Evolutionary conservation across 495 filamentous ascomycete species (phyloP).

Genomic region (Friedmanniomyces endolithicus): DNA sequence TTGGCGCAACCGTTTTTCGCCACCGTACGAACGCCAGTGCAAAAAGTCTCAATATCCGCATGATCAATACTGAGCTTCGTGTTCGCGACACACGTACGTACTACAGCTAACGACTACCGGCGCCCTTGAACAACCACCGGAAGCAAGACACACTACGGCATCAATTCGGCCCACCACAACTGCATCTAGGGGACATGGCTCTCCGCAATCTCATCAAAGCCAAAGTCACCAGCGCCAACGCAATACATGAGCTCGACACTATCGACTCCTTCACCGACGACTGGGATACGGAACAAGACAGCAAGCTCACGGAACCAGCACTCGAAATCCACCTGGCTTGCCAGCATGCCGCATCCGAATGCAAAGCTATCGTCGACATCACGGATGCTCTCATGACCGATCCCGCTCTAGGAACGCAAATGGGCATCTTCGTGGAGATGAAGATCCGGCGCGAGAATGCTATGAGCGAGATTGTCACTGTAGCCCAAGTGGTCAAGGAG

Average conservation of each 20-base stretch:
- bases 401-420: not conserved
- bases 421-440: constrained; percentile 1
- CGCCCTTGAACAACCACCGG: too few relatives aligned
- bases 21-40: not conserved
- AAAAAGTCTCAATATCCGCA: not conserved
- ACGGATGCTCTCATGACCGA: not conserved
- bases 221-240: not conserved
- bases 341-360: not conserved
- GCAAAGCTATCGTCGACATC: not conserved
- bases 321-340: not conserved
- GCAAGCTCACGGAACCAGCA: not conserved
- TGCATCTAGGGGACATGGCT: not conserved
- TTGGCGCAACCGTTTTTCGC: not conserved
- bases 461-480: not conserved
- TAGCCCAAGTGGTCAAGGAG: not conserved
- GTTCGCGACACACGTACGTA: too few relatives aligned
- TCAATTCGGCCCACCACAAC: not conserved
- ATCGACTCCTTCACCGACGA: constrained; percentile 2
- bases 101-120: too few relatives aligned
- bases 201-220: not conserved
- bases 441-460: not conserved
- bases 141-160: too few relatives aligned
- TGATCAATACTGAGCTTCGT: too few relatives aligned
- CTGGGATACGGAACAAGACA: not conserved
- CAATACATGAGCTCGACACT: not conserved